Conservation (phyloP, 306 rosid genomes). For the Vigna radiata region DNA sequence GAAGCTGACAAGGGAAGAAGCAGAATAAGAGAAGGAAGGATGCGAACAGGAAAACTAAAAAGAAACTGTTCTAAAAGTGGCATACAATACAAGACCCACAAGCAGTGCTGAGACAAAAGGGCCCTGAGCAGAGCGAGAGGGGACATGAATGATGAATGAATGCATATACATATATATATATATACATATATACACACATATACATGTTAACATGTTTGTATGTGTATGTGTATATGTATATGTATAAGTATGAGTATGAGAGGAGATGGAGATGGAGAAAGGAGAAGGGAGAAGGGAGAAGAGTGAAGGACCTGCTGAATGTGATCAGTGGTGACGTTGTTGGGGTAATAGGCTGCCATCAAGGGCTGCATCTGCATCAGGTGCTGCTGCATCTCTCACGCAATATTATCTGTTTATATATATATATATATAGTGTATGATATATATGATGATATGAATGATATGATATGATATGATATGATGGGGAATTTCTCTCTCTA, state of each 20-base stretch:
- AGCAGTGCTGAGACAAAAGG: conserved; percentile 38
- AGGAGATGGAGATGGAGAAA: background rate
- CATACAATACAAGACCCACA: conserved; percentile 32
- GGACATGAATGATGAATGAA: background rate
- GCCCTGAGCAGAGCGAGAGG: conserved; percentile 4
- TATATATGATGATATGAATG: too few relatives aligned
- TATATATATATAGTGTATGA: background rate
- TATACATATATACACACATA: too few relatives aligned
- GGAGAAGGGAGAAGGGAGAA: background rate
- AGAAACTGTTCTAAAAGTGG: conserved; percentile 28
- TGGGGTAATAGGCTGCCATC: conserved; percentile 99
- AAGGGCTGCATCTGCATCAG: conserved; percentile 99
- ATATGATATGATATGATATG: background rate
- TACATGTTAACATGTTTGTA: too few relatives aligned
- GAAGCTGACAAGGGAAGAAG: conserved; percentile 42
- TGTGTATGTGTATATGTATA: too few relatives aligned
- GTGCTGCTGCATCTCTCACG: conserved; percentile 86
- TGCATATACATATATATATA: too few relatives aligned
- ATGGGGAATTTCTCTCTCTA: conserved; percentile 10
- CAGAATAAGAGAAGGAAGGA: background rate
- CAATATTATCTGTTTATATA: conserved; percentile 13
- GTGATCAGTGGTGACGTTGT: conserved; percentile 99
- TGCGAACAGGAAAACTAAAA: conserved; percentile 25
- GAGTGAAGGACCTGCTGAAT: conserved; percentile 78
- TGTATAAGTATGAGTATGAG: too few relatives aligned